These are phyloP conservation scores for Coemansia sp. DNA, from an alignment of 192 early-diverging fungal species.

Conservation along the genomic window DNA sequence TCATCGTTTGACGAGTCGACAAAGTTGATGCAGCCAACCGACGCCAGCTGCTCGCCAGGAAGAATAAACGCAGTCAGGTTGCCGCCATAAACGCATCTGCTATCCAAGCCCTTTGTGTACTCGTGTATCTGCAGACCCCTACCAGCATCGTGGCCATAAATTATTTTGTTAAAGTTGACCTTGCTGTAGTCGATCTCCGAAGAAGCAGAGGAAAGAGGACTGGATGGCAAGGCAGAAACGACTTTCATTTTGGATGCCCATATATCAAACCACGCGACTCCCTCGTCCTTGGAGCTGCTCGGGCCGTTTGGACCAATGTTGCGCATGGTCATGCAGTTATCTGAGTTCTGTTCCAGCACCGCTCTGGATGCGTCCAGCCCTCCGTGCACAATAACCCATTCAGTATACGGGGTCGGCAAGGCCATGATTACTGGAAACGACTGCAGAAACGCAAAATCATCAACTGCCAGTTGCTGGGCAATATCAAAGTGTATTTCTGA, in stretches of 20 bases:
- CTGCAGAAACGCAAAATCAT: slow-evolving; percentile 58
- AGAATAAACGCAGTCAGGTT: slow-evolving; percentile 62
- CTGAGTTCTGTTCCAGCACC: slow-evolving; percentile 57
- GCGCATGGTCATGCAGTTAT: slow-evolving; percentile 63
- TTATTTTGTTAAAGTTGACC: slow-evolving; percentile 44
- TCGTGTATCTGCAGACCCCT: slow-evolving; percentile 58
- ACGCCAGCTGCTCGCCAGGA: slow-evolving; percentile 32
- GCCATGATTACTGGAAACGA: slow-evolving; percentile 59
- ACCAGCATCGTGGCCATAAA: slow-evolving; percentile 72
- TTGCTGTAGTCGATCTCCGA: slow-evolving; percentile 18
- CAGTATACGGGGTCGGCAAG: slow-evolving; percentile 38
- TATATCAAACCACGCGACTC: slow-evolving; percentile 37
- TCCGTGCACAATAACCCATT: slow-evolving; percentile 67
- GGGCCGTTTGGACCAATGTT: slow-evolving; percentile 29
- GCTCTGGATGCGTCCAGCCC: slow-evolving; percentile 60
- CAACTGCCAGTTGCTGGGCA: slow-evolving; percentile 38
- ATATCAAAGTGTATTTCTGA: slow-evolving; percentile 34
- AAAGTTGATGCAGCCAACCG: slow-evolving; percentile 25
- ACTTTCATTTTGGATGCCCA: slow-evolving; percentile 55
- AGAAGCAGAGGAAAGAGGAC: not conserved
- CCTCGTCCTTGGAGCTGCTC: slow-evolving; percentile 14
- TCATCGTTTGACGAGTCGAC: not conserved
- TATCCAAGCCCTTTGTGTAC: slow-evolving; percentile 65
- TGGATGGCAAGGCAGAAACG: slow-evolving; percentile 36
- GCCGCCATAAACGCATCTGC: slow-evolving; percentile 69